phyloP scores from a whole-genome alignment of 352 stramenopile genomes.

The Pythium dissotocum region DNA sequence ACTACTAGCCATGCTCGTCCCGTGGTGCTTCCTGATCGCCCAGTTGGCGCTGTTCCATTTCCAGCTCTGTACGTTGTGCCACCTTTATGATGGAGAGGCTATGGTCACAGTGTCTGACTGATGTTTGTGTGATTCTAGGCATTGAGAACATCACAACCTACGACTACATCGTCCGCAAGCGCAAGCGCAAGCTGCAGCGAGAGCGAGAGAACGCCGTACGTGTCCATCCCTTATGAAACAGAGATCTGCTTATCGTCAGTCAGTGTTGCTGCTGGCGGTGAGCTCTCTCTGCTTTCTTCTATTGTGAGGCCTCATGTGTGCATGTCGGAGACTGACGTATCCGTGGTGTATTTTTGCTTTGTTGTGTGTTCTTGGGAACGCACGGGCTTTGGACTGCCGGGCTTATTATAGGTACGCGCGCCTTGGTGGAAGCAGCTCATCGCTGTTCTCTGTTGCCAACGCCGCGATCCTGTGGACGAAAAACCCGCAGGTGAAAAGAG shows the following conservation, averaged over 20 bases:
- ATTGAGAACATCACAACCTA: constrained; percentile 86
- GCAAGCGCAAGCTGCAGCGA: constrained; percentile 70
- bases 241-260: constrained; percentile 22
- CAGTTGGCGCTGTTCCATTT: constrained; percentile 85
- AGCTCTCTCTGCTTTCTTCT: constrained; percentile 10
- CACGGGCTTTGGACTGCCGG: neutral
- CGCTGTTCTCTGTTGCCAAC: constrained; percentile 33
- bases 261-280: constrained; percentile 25
- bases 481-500: constrained; percentile 42
- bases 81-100: neutral
- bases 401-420: constrained; percentile 22
- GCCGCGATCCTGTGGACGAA: constrained; percentile 29
- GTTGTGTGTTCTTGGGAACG: neutral
- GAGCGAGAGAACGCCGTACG: constrained; percentile 67
- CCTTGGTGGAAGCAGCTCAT: constrained; percentile 30
- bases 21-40: constrained; percentile 77
- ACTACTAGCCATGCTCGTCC: constrained; percentile 63
- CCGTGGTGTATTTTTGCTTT: constrained; percentile 6
- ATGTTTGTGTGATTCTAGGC: constrained; percentile 33
- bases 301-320: neutral
- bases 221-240: constrained; percentile 56
- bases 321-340: constrained; percentile 5
- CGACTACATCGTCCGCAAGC: constrained; percentile 86
- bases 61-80: constrained; percentile 65
- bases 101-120: neutral